Conservation (phyloP, 306 rosid species). For the Cajanus cajan region DNA sequence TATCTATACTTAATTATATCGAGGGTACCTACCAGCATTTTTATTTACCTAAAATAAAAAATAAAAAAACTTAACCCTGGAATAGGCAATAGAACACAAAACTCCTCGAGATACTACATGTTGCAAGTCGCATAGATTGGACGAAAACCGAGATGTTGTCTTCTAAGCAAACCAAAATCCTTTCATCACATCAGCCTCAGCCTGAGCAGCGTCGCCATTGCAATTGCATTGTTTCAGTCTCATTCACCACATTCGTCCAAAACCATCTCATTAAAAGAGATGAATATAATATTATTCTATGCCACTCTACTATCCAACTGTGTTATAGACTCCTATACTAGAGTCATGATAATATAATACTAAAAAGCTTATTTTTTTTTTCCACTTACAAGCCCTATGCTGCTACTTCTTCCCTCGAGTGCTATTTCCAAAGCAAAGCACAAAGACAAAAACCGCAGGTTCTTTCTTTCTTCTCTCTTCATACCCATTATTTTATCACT, state of each 20-base stretch:
- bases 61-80: background rate
- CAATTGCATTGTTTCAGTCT: background rate
- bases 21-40: too few species aligned
- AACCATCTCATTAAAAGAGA: background rate
- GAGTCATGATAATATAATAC: background rate
- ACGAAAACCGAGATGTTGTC: background rate
- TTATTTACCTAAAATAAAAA: too few species aligned
- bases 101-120: background rate
- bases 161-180: too few species aligned
- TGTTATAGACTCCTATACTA: background rate
- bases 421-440: slow-evolving; percentile 62
- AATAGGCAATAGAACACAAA: background rate
- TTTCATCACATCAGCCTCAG: background rate
- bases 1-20: too few species aligned
- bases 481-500: slow-evolving; percentile 14
- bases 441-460: slow-evolving; percentile 55
- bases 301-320: background rate
- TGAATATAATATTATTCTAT: background rate
- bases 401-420: slow-evolving; percentile 32
- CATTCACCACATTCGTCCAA: background rate
- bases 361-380: background rate
- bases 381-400: slow-evolving; percentile 23
- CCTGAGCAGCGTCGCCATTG: background rate
- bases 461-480: slow-evolving; percentile 32
- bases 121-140: background rate